Percentiles rank a stretch among this genome's conserved stretches.
Conservation (phyloP, 2,329 filamentous ascomycete species). For the Pseudocercospora eumusae region DNA sequence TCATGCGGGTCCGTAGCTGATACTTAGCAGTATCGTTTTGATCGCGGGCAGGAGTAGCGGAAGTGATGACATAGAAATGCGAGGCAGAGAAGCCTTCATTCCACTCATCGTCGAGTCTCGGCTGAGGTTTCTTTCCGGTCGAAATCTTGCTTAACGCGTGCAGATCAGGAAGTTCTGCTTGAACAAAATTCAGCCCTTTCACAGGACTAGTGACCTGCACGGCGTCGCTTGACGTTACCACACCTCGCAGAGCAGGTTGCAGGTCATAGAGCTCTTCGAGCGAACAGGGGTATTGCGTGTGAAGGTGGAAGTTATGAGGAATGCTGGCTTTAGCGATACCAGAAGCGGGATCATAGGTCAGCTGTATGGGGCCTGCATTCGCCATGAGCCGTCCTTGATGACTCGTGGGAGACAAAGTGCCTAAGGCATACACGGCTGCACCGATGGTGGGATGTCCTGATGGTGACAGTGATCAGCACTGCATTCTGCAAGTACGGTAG, state of each 20-base stretch:
- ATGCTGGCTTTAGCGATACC: constrained; percentile 61
- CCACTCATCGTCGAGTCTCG: constrained; percentile 53
- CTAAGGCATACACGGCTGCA: constrained; percentile 52
- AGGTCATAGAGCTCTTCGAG: constrained; percentile 39
- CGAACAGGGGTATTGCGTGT: constrained; percentile 44
- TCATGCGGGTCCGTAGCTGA: constrained; percentile 62
- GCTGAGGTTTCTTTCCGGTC: constrained; percentile 40
- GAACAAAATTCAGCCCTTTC: constrained; percentile 72
- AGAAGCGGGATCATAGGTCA: constrained; percentile 39
- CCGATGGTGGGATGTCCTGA: constrained; percentile 59
- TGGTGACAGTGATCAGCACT: constrained; percentile 8
- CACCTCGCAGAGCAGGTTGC: constrained; percentile 40
- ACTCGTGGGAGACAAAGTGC: constrained; percentile 33
- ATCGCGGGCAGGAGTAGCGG: constrained; percentile 31
- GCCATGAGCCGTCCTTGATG: constrained; percentile 44
- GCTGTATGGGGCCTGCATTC: constrained; percentile 49
- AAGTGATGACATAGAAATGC: constrained; percentile 60
- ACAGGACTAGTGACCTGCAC: constrained; percentile 56
- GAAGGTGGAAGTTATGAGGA: constrained; percentile 67
- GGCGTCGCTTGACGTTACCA: constrained; percentile 13
- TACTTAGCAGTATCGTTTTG: constrained; percentile 28
- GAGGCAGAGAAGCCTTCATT: constrained; percentile 54
- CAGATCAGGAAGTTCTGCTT: constrained; percentile 62
- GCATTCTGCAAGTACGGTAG: not conserved
- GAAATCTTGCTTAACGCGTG: constrained; percentile 57